Base-by-base conservation (phyloP, 345 rosid species). In the Aquilaria sinensis region DNA sequence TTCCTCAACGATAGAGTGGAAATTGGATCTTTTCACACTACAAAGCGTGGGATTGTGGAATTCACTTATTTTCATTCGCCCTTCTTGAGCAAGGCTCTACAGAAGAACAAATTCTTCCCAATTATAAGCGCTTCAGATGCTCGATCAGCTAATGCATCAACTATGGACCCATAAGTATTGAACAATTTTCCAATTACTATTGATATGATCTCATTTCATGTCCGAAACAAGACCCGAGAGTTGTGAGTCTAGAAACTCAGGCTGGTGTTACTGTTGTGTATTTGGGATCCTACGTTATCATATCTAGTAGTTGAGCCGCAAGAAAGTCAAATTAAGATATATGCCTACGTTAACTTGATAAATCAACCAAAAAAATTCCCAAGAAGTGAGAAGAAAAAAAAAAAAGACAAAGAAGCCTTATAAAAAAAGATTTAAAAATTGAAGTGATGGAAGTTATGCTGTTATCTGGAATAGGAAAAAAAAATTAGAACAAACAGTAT, bases 11-110 rank as follows among this genome's bases (percentile, higher is more conserved):
- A 87, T 47, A 75, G 88, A 51, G 67, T 81, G 16, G 85, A 96
- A 1, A 82, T 92, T 16, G 96, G 92, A 0, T 78, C 96, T 2
- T 92, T 89, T 56, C 96, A 92, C 76, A 96, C 98, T 12, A 65
- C 80, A 12, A 78, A 60, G 78, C 76, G 75, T 0, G 86, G 86
- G 11, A 74, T 87, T 23, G 81, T 74, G 2, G 96, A 11, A 56
- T 0, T 13, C 43, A 4, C 43, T 37, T 5, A 37, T 37, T 4
- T 37, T 8, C 43, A 37, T 37, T 37, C 0, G 43, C 43, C 43
- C 8, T 16, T 16, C 23, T 37, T 50, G n/a, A 49, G 43, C 43
- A 93, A 96, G 99, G 99, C 79, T 12, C 70, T 86, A 58, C 82
- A 83, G 23, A 55, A 67, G 54, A 62, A 70, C 23, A 85, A 74